These are phyloP conservation scores for Globisporangium emineosum DNA, from an alignment of 352 stramenopile genomes.

Conservation along the genomic window DNA sequence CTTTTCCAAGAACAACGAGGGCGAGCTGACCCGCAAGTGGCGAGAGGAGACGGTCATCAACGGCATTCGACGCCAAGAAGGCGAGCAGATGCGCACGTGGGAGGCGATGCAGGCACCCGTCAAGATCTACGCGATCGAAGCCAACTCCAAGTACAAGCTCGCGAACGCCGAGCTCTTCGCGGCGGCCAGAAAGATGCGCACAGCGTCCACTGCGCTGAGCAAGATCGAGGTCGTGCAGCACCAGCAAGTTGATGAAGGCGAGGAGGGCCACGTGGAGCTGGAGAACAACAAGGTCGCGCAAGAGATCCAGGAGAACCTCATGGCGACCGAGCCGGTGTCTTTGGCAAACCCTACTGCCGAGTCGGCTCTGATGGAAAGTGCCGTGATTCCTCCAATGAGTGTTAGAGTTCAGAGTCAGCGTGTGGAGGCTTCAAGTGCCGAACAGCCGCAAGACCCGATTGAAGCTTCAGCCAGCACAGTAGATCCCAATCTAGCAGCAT, in stretches of 20 bases:
- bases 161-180: slow-evolving; percentile 22
- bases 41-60: slow-evolving; percentile 46
- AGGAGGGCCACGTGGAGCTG: neutral
- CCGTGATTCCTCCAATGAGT: neutral
- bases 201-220: neutral
- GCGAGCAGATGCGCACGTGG: slow-evolving; percentile 55
- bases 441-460: neutral
- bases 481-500: neutral
- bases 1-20: slow-evolving; percentile 46
- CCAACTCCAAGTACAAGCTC: slow-evolving; percentile 48
- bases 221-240: slow-evolving; percentile 1
- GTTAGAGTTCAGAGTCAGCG: neutral
- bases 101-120: slow-evolving; percentile 59
- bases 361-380: neutral
- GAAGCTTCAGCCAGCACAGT: neutral
- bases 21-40: slow-evolving; percentile 68
- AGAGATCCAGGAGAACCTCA: neutral
- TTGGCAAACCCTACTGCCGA: neutral
- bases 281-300: neutral
- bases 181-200: slow-evolving; percentile 8
- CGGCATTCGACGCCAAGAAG: slow-evolving; percentile 28
- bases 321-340: slow-evolving; percentile 2
- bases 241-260: neutral
- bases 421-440: neutral
- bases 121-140: slow-evolving; percentile 61